phyloP scores from a whole-genome alignment of 2,329 filamentous ascomycete genomes.

The Calonectria henricotiae region DNA sequence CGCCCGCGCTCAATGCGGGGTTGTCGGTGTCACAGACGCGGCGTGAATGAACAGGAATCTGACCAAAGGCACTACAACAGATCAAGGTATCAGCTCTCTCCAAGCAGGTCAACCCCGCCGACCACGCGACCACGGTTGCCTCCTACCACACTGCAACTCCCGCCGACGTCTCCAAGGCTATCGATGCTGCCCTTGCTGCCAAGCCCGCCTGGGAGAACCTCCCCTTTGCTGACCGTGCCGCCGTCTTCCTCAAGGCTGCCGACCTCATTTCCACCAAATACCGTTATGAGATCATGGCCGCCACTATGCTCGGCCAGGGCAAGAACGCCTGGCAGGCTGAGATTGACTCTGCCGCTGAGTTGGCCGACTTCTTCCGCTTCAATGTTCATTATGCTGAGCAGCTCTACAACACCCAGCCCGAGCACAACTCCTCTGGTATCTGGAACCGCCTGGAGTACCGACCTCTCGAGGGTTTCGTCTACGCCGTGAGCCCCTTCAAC shows the following conservation, averaged over 20 bases:
- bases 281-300: constrained; percentile 95
- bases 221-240: constrained; percentile 91
- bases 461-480: constrained; percentile 94
- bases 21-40: background rate
- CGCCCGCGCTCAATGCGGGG: background rate
- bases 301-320: constrained; percentile 95
- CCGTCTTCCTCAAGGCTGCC: constrained; percentile 95
- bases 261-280: constrained; percentile 94
- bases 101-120: constrained; percentile 86
- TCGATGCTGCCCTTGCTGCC: constrained; percentile 87
- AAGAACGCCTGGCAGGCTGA: constrained; percentile 99
- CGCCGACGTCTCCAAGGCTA: constrained; percentile 83
- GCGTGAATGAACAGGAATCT: constrained; percentile 24
- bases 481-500: constrained; percentile 95
- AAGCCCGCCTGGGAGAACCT: constrained; percentile 89
- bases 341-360: constrained; percentile 94
- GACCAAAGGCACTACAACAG: constrained; percentile 57
- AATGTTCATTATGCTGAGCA: constrained; percentile 96
- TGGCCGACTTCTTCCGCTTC: constrained; percentile 94
- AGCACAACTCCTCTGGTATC: constrained; percentile 85
- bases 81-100: constrained; percentile 78
- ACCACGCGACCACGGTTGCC: constrained; percentile 84
- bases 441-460: constrained; percentile 96
- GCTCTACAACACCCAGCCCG: constrained; percentile 89
- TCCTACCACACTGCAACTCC: constrained; percentile 87